phyloP scores from a whole-genome alignment of 129 eudicot genomes.

The Dittrichia graveolens region DNA sequence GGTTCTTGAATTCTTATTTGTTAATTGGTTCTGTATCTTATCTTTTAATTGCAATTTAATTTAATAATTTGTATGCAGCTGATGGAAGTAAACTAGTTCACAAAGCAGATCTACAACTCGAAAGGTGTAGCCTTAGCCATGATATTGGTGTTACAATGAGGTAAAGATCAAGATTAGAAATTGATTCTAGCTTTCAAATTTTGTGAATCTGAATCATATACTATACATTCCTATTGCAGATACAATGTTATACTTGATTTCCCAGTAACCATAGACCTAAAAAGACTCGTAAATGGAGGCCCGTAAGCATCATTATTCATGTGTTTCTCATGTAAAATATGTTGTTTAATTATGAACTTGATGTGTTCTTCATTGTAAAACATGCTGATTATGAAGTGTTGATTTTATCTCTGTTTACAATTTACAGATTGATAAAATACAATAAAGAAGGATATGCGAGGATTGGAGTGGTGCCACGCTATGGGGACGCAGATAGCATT shows the following conservation, averaged over 20 bases:
- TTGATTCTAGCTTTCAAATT: not conserved
- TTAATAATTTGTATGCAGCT: conserved; percentile 34
- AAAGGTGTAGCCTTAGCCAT: conserved; percentile 68
- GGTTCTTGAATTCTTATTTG: conserved; percentile 35
- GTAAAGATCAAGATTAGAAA: conserved; percentile 29
- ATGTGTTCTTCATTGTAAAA: not conserved
- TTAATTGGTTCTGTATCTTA: not conserved
- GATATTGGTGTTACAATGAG: conserved; percentile 69
- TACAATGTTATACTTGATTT: conserved; percentile 72
- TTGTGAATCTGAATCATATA: not conserved
- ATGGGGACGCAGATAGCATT: conserved; percentile 58
- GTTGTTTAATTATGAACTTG: no score
- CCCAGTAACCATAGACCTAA: conserved; percentile 61
- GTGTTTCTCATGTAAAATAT: no score
- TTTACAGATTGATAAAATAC: conserved; percentile 53
- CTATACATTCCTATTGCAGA: conserved; percentile 38
- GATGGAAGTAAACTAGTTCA: conserved; percentile 61
- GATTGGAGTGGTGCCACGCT: conserved; percentile 80
- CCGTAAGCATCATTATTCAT: conserved; percentile 50
- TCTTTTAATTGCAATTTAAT: not conserved
- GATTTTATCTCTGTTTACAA: conserved; percentile 1
- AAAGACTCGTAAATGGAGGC: conserved; percentile 62
- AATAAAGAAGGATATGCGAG: conserved; percentile 54
- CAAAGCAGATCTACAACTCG: conserved; percentile 53
- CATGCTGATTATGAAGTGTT: not conserved